Base-by-base conservation (phyloP, 1,139 yeast species). In the Pichia sp. region DNA sequence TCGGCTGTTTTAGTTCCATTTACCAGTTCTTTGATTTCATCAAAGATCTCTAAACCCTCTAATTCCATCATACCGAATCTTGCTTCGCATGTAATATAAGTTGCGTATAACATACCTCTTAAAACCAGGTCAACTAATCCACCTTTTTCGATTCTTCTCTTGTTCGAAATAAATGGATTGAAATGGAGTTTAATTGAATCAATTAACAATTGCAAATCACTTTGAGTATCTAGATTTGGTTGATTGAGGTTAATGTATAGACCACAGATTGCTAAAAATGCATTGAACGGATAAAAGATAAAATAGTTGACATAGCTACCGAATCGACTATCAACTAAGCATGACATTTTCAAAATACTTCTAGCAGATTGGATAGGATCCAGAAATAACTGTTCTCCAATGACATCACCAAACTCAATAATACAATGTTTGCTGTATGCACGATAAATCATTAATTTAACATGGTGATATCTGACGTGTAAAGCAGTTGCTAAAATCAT, bases 211-310 rank as follows among this genome's bases (percentile, higher is more conserved):
- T 55, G 45, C 10, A 62, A 39, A 48, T 63, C 66, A 3, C 42
- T 32, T 19, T 47, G 38, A 4, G 54, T 52, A 4, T 43, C 45
- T 4, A 45, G 17, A 12, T 9, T 42, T 19, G 38, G 24, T 1
- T 38, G 42, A 7, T 59, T 57, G 15, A 49, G 42, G 27, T 58
- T 56, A 20, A 65, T 38, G 32, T 56, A 53, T 20, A 53, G 55
- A 12, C 61, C 59, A 44, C 60, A 53, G 12, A 65, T 39, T 2
- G 62, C 48, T 33, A 65, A 44, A 42, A 54, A 61, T 4, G 67
- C 63, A 51, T 61, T 52, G 38, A 64, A 60, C n/a, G 66, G 62
- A 41, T 57, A 63, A 48, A 56, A 62, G 3, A 55, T 34, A 30
- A 55, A 51, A 42, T 55, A 57, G 28, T 53, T 52, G 4, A 55